Evolutionary conservation across 1,284 basidiomycete genomes (phyloP), one percentile per base, ranked within the genome.

Genomic region (Vanrija humicola): DNA sequence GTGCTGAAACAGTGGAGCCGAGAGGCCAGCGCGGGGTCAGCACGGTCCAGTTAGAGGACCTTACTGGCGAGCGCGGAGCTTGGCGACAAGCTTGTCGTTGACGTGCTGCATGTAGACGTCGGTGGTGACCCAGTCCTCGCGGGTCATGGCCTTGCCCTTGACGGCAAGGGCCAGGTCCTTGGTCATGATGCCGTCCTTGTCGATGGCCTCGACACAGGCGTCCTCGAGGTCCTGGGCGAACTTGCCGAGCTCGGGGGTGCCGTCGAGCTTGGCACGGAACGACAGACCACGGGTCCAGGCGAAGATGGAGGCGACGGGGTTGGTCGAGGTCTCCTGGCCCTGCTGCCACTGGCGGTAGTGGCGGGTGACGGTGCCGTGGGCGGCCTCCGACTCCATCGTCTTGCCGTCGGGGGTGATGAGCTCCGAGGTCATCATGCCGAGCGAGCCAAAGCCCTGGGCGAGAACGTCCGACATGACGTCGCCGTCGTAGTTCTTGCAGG

Each of bases 381-480:
- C 93, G 51, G 93, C 93, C 79, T 97, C 94, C 61, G 86, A 85
- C 79, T 94, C 91, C 74, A 97, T 87, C 54, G 90, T 83, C 70
- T 86, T 81, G 40, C 96, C 95, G 69, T 96, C 94, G 42, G 96
- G 95, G 5, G 96, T 98, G 75, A 98, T 86, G 51, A 98, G 84
- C 78, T 98, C 95, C 43, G 85, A 88, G 26, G 94, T 97, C 95
- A 98, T 98, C 91, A 97, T 93, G 34, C 94, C 93, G 50, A 97
- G 80, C 60, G 83, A 93, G 50, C 94, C 95, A 72, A 94, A 83
- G 56, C 82, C 82, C 79, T 96, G 93, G 1, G 91, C 92, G 58
- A 94, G 86, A 69, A 94, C 90, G 72, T 94, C 91, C 56, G 76
- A 76, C 73, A 80, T 80, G 54, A 97, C 90, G 73, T 96, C 93